phyloP scores from a whole-genome alignment of 441 rosid species.

The Viola pubescens region DNA sequence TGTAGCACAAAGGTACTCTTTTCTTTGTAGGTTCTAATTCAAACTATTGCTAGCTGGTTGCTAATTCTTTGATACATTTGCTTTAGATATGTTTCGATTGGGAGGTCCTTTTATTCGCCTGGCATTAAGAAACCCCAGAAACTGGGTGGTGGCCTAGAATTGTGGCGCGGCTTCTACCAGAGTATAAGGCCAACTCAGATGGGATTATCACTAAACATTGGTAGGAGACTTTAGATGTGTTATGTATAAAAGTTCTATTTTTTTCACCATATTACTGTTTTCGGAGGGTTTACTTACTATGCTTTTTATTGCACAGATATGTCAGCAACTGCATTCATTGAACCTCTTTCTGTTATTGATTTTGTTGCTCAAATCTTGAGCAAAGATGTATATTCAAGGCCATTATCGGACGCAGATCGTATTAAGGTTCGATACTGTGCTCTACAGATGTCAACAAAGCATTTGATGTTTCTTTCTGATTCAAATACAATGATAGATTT shows the following conservation, averaged over 20 bases:
- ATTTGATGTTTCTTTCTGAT: no score
- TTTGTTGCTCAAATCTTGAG: conserved; percentile 72
- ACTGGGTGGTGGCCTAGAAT: conserved; percentile 38
- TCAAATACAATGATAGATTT: no score
- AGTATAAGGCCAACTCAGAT: conserved; percentile 50
- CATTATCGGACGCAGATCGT: conserved; percentile 75
- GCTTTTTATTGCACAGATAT: conserved; percentile 36
- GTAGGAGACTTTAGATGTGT: conserved; percentile 10
- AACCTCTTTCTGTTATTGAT: conserved; percentile 80
- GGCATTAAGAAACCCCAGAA: conserved; percentile 24
- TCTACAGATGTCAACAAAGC: no score
- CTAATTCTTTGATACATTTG: background rate
- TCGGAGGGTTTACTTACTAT: background rate
- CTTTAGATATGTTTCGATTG: conserved; percentile 32
- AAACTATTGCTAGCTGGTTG: background rate
- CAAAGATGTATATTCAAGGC: conserved; percentile 58
- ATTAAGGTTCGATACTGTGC: conserved; percentile 41
- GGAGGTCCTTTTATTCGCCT: conserved; percentile 40
- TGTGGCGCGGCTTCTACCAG: conserved; percentile 51
- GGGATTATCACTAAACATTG: conserved; percentile 47
- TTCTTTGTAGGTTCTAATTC: background rate
- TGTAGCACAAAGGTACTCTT: conserved; percentile 28
- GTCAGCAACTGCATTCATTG: conserved; percentile 88
- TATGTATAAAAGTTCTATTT: no score
- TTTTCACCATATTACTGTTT: no score